Evolutionary conservation across 2,329 filamentous ascomycete genomes (phyloP).

Genomic region (Fonsecaea pugnacius): DNA sequence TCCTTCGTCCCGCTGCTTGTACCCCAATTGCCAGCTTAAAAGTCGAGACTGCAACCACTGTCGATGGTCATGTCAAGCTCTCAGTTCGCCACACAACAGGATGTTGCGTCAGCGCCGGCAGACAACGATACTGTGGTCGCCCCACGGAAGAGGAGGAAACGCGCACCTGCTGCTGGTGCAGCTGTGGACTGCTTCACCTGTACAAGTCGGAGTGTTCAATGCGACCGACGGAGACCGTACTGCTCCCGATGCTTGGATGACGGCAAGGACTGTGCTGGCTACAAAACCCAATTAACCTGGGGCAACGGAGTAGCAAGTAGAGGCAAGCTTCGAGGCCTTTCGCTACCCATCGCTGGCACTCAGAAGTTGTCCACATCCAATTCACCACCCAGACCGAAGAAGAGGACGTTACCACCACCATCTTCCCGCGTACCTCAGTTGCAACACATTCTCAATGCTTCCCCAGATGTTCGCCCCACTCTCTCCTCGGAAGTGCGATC

Average conservation of each 20-base stretch:
- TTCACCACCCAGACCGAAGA: conserved; percentile 25
- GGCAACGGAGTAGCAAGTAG: conserved; percentile 93
- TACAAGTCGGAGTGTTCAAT: conserved; percentile 79
- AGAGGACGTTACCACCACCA: conserved; percentile 22
- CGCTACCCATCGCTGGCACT: conserved; percentile 65
- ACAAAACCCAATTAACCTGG: conserved; percentile 97
- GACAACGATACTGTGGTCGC: conserved; percentile 18
- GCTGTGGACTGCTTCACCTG: conserved; percentile 96
- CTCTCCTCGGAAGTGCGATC: conserved; percentile 10
- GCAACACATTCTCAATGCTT: conserved; percentile 3
- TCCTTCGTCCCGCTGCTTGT: background rate
- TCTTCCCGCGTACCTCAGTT: conserved; percentile 1
- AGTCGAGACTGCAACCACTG: background rate
- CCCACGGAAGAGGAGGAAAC: conserved; percentile 74
- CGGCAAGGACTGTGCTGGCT: conserved; percentile 90
- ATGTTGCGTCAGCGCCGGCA: conserved; percentile 2
- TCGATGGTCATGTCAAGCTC: conserved; percentile 22
- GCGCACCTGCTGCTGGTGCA: conserved; percentile 84
- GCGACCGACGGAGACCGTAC: conserved; percentile 89
- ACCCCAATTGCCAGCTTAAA: conserved; percentile 11
- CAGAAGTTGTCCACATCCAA: conserved; percentile 36
- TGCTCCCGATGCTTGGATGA: conserved; percentile 92
- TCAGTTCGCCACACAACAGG: conserved; percentile 13
- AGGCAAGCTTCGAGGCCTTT: conserved; percentile 88
- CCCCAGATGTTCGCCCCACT: background rate